Conservation (phyloP, 352 stramenopile species). For the Pythium aphanidermatum region DNA sequence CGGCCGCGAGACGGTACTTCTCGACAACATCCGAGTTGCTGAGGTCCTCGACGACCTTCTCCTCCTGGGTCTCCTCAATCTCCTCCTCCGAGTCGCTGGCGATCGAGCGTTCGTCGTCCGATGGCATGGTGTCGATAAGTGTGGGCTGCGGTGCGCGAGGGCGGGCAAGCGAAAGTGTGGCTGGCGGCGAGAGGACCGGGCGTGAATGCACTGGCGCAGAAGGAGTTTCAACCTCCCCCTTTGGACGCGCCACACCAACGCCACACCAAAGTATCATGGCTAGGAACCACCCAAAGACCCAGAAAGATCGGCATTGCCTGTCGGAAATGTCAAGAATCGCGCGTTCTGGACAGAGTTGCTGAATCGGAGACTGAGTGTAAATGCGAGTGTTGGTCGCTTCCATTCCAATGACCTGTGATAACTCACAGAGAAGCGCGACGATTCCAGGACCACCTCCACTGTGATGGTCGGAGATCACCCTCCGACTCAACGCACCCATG, state of each 20-base stretch:
- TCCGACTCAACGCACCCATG: too few species aligned
- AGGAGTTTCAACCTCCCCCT: too few species aligned
- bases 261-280: constrained; percentile 14
- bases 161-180: too few species aligned
- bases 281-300: constrained; percentile 3
- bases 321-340: constrained; percentile 8
- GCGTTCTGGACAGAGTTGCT: neutral
- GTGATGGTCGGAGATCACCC: too few species aligned
- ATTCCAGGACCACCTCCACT: too few species aligned
- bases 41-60: constrained; percentile 76
- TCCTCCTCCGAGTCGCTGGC: constrained; percentile 74
- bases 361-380: neutral
- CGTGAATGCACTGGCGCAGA: too few species aligned
- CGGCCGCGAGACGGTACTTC: constrained; percentile 97
- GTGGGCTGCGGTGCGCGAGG: too few species aligned
- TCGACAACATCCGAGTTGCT: constrained; percentile 91
- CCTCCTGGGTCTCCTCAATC: constrained; percentile 51
- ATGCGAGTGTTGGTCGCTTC: too few species aligned
- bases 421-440: too few species aligned
- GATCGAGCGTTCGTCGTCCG: constrained; percentile 42
- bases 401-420: too few species aligned
- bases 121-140: constrained; percentile 40
- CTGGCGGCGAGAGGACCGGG: too few species aligned
- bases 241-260: constrained; percentile 6
- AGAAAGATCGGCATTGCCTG: constrained; percentile 1